Conservation (phyloP, 345 rosid species). For the Syzygium jambos region DNA sequence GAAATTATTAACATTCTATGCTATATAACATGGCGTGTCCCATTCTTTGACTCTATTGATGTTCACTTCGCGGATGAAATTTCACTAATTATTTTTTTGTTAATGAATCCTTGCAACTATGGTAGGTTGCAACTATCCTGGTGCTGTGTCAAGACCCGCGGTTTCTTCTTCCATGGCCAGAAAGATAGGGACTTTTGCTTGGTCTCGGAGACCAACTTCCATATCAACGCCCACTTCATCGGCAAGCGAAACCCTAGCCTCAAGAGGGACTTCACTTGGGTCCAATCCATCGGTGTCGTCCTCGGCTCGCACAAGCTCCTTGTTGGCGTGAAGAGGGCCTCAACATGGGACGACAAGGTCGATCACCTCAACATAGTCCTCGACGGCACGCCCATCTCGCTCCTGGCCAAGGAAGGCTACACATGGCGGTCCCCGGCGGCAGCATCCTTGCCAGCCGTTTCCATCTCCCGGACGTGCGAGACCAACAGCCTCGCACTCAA, state of each 20-base stretch:
- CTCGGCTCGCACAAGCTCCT: slow-evolving; percentile 46
- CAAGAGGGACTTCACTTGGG: slow-evolving; percentile 69
- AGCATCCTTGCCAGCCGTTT: slow-evolving; percentile 23
- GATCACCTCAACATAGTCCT: slow-evolving; percentile 44
- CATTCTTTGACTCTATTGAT: not conserved
- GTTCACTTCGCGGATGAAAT: not conserved
- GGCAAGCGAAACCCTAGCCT: slow-evolving; percentile 49
- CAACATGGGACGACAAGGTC: slow-evolving; percentile 31
- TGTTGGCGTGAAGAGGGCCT: slow-evolving; percentile 41
- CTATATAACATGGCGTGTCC: not conserved
- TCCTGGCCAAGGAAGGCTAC: slow-evolving; percentile 31
- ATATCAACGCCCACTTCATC: slow-evolving; percentile 62
- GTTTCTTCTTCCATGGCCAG: slow-evolving; percentile 68
- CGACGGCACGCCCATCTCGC: slow-evolving; percentile 23
- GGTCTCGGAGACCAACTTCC: slow-evolving; percentile 52
- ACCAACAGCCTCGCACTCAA: slow-evolving; percentile 31
- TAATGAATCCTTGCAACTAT: slow-evolving; percentile 11
- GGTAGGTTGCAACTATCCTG: not conserved
- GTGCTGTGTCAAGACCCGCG: slow-evolving; percentile 70
- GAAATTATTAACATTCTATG: not conserved
- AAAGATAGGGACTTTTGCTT: slow-evolving; percentile 43
- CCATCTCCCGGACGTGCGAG: slow-evolving; percentile 34
- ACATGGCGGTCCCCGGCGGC: slow-evolving; percentile 26
- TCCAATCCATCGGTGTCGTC: slow-evolving; percentile 53
- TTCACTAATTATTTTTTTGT: slow-evolving; percentile 29